Base-by-base conservation (phyloP, 2,329 filamentous ascomycete genomes). In the Fusarium sp. region DNA sequence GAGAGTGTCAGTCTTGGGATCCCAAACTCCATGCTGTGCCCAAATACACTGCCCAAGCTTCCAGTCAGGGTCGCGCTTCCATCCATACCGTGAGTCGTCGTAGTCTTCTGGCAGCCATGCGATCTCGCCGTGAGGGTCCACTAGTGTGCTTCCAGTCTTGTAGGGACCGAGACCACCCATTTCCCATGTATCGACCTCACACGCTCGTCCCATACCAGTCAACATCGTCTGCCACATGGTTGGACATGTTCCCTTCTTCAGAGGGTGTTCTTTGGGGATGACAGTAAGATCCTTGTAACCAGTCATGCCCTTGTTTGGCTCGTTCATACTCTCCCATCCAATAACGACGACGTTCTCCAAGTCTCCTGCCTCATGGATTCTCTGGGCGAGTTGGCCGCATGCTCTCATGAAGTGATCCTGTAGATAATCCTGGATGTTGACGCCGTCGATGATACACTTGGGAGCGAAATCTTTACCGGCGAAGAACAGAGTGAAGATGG, bases 11-110 rank as follows among this genome's bases (percentile, higher is more conserved):
- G 87, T 92, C 6, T 84, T 82, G 8, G 92, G 90, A 76, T 99
- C 94, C 96, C 96, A 99, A 8, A 99, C 89, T 2, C 94, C 95
- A 79, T 99, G 94, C 77, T 98, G 95, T 6, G 96, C 95, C 96
- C 96, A 99, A 43, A 99, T 80, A 76, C 96, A 98, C 80, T 97
- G 90, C n/a, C 96, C 96, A 20, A 99, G 83, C 78, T 91, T 94
- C 96, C 96, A 99, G 10, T 86, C 91, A 1, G 92, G 87, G 76
- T 97, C 93, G 70, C 96, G 89, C 78, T 92, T 94, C 90, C 93
- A 99, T 38, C 93, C 93, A 78, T 99, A 99, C 69, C 90, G 88
- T 15, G 88, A 90, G 72, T 99, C 96, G 75, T 97, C 92, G 78
- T 95, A 94, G 62, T 89, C 90, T n/a, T 84, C 83, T 4, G 93